Evolutionary conservation across 169 alveolate species (phyloP).

Genomic region (Cyclospora cayetanensis): DNA sequence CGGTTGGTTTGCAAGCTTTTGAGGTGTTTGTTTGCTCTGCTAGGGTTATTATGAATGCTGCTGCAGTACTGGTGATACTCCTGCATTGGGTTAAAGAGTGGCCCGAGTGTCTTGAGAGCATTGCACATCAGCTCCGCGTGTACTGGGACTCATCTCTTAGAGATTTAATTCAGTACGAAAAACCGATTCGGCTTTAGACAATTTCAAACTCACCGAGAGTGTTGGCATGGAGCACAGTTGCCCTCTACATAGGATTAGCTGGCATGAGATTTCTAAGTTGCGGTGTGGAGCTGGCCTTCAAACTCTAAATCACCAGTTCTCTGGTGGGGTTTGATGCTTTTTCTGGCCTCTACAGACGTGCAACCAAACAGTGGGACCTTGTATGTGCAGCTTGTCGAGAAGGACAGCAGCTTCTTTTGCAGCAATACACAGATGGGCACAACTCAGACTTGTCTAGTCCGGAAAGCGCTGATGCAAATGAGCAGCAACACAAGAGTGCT

Average conservation of each 20-base stretch:
- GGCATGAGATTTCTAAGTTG: too few relatives aligned
- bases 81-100: conserved; percentile 66
- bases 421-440: neutral
- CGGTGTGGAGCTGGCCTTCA: too few relatives aligned
- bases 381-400: conserved; percentile 55
- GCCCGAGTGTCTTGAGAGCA: conserved; percentile 60
- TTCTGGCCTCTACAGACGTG: conserved; percentile 33
- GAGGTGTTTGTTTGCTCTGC: neutral
- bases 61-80: conserved; percentile 63
- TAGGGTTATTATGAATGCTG: conserved; percentile 4
- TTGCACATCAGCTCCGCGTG: conserved; percentile 51
- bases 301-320: neutral
- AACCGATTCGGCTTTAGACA: neutral
- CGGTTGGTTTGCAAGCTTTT: neutral
- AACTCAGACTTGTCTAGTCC: neutral
- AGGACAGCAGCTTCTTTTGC: conserved; percentile 5
- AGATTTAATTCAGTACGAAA: conserved; percentile 46
- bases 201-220: neutral
- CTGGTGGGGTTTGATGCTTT: neutral
- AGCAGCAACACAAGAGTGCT: neutral
- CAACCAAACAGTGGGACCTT: conserved; percentile 48
- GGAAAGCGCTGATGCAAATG: neutral
- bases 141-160: conserved; percentile 47
- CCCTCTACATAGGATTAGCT: neutral
- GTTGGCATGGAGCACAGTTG: neutral